These are phyloP conservation scores for Microstroma glucosiphilum DNA, from an alignment of 1,284 basidiomycete genomes.

Conservation along the genomic window DNA sequence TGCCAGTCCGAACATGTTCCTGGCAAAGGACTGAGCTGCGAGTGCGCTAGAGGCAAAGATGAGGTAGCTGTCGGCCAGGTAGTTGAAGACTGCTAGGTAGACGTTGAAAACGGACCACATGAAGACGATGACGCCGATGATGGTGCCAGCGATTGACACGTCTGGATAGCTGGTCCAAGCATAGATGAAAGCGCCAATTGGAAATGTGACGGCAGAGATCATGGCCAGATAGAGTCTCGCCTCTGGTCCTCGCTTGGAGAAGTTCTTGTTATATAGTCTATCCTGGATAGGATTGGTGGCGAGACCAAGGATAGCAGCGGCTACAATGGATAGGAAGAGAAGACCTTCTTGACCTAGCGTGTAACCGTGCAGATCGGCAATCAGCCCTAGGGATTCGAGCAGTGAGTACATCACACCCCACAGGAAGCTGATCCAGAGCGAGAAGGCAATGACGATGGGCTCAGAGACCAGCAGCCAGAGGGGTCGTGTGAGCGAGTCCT, in stretches of 20 bases:
- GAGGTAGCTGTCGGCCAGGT: conserved; percentile 15
- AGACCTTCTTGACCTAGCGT: conserved; percentile 55
- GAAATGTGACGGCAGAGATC: conserved; percentile 28
- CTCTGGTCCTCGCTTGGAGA: conserved; percentile 50
- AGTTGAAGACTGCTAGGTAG: conserved; percentile 42
- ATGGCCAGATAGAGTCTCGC: conserved; percentile 54
- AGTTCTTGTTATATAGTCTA: conserved; percentile 20
- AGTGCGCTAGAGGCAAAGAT: conserved; percentile 70
- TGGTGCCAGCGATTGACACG: conserved; percentile 28
- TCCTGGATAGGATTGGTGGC: conserved; percentile 58
- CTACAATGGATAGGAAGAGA: conserved; percentile 32
- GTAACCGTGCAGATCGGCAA: conserved; percentile 59
- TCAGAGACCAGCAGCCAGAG: conserved; percentile 61
- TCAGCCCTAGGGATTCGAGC: conserved; percentile 50
- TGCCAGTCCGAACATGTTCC: conserved; percentile 53
- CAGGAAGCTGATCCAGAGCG: conserved; percentile 34
- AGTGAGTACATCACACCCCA: conserved; percentile 64
- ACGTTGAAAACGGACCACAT: conserved; percentile 41
- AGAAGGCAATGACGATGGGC: conserved; percentile 62
- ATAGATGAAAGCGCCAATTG: conserved; percentile 37
- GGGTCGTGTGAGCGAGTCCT: conserved; percentile 64
- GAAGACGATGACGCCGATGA: conserved; percentile 47
- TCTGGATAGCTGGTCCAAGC: conserved; percentile 48
- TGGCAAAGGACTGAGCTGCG: conserved; percentile 67
- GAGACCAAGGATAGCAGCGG: conserved; percentile 57